Percentiles rank a stretch among this genome's conserved stretches.
phyloP scores from a whole-genome alignment of 2,329 filamentous ascomycete species.

The Alternaria alternata region DNA sequence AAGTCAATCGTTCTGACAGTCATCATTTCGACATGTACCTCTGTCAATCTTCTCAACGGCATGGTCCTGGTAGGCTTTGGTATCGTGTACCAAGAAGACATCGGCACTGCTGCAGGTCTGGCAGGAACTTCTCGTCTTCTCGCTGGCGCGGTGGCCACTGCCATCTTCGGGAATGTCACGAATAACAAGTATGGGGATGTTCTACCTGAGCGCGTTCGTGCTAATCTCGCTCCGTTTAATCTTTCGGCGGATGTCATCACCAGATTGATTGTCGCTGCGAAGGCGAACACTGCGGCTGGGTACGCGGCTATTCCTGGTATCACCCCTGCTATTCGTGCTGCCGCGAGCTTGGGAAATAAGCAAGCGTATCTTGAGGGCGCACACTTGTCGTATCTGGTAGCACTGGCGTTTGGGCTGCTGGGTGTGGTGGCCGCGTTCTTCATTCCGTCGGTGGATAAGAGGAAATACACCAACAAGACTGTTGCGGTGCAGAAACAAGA shows the following conservation, averaged over 20 bases:
- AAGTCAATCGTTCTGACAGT: slow-evolving; percentile 40
- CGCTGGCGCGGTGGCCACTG: slow-evolving; percentile 39
- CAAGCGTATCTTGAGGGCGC: slow-evolving; percentile 39
- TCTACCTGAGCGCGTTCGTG: slow-evolving; percentile 23
- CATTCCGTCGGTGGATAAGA: slow-evolving; percentile 35
- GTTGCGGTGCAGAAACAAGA: slow-evolving; percentile 41
- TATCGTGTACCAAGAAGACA: slow-evolving; percentile 42
- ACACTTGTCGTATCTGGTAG: slow-evolving; percentile 41
- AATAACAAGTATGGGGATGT: slow-evolving; percentile 38
- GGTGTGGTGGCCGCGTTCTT: slow-evolving; percentile 41
- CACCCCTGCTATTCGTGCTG: slow-evolving; percentile 37
- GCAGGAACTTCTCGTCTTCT: slow-evolving; percentile 41
- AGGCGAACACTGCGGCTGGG: slow-evolving; percentile 33
- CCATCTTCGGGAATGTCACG: slow-evolving; percentile 39
- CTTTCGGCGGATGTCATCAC: slow-evolving; percentile 23
- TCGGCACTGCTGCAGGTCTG: slow-evolving; percentile 42
- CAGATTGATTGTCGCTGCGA: slow-evolving; percentile 32
- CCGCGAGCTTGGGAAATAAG: slow-evolving; percentile 36
- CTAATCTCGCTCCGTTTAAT: slow-evolving; percentile 28
- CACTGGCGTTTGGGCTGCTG: slow-evolving; percentile 40
- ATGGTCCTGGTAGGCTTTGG: slow-evolving; percentile 43
- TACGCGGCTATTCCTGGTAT: slow-evolving; percentile 41
- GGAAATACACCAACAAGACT: slow-evolving; percentile 40
- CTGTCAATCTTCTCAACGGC: slow-evolving; percentile 39
- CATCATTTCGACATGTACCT: slow-evolving; percentile 38